These are phyloP conservation scores for Solanum habrochaites DNA, from an alignment of 257 asterid species.

Conservation along the genomic window DNA sequence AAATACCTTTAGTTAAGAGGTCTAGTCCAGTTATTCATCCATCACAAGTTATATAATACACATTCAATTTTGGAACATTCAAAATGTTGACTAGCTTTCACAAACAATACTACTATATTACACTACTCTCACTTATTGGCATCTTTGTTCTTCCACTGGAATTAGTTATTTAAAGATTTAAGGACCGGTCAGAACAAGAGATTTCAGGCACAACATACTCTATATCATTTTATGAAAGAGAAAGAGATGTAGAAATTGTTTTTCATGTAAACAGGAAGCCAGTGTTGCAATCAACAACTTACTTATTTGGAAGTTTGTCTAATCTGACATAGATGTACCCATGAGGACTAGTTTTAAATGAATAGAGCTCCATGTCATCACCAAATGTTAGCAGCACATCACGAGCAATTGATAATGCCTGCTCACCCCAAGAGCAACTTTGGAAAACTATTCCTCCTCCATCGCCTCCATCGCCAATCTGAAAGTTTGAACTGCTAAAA, in stretches of 20 bases:
- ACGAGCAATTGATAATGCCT: conserved; percentile 44
- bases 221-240: background rate
- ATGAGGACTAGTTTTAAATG: conserved; percentile 69
- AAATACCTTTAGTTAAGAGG: background rate
- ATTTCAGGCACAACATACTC: background rate
- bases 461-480: conserved; percentile 92
- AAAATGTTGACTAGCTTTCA: background rate
- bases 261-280: background rate
- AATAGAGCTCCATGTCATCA: conserved; percentile 58
- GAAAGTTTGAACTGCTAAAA: background rate
- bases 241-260: background rate
- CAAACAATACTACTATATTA: background rate
- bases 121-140: background rate
- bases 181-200: background rate
- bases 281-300: conserved; percentile 11
- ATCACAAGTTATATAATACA: background rate
- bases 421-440: conserved; percentile 77
- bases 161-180: background rate
- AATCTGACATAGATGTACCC: conserved; percentile 85
- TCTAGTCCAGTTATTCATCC: background rate
- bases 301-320: conserved; percentile 69
- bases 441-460: conserved; percentile 83
- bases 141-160: background rate
- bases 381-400: conserved; percentile 45
- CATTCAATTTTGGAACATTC: background rate